Conservation (phyloP, 352 stramenopile genomes). For the Pythium grandisporangium region DNA sequence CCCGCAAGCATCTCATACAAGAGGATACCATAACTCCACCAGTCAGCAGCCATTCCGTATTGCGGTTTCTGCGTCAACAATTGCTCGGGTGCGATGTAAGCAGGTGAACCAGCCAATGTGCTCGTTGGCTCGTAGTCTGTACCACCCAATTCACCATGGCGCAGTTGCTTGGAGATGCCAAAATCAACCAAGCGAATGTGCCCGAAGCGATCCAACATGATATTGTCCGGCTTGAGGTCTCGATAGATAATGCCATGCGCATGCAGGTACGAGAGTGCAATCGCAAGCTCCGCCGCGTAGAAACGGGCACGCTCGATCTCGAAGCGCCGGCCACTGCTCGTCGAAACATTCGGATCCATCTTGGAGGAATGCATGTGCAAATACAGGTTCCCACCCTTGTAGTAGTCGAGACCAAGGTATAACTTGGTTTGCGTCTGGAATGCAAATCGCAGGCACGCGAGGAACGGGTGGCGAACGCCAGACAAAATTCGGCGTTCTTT, state of each 20-base stretch:
- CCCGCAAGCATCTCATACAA: constrained; percentile 88
- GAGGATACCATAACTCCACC: constrained; percentile 88
- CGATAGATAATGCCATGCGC: constrained; percentile 81
- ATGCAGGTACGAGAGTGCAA: constrained; percentile 84
- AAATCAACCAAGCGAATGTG: constrained; percentile 88
- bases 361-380: constrained; percentile 85
- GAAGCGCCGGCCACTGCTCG: constrained; percentile 61
- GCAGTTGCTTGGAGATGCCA: constrained; percentile 83
- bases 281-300: constrained; percentile 81
- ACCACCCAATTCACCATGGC: constrained; percentile 10
- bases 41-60: constrained; percentile 85
- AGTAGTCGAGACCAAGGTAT: constrained; percentile 78
- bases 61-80: constrained; percentile 75
- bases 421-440: constrained; percentile 82
- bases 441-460: constrained; percentile 75
- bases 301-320: constrained; percentile 62
- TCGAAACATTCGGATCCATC: constrained; percentile 71
- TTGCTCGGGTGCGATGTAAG: constrained; percentile 82
- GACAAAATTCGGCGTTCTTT: constrained; percentile 75
- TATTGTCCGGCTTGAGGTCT: constrained; percentile 85
- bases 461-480: constrained; percentile 68
- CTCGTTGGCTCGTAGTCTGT: constrained; percentile 54
- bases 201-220: constrained; percentile 82
- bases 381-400: constrained; percentile 81
- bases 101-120: constrained; percentile 70